Base-by-base conservation (phyloP, 2,329 filamentous ascomycete species). In the Purpureocillium takamizusanense region DNA sequence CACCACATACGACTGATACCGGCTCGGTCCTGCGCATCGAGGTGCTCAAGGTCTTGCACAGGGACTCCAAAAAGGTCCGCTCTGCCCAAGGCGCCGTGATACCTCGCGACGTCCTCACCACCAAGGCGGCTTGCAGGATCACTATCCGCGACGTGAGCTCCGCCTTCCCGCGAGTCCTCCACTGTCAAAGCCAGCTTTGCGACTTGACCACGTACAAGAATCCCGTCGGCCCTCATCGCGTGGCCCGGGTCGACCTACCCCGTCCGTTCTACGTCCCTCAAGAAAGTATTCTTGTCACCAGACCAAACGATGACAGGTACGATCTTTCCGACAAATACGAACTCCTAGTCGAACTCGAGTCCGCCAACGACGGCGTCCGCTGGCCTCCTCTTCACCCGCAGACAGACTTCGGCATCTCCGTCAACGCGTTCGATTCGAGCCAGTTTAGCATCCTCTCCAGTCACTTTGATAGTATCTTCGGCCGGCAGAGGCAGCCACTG, bases 111-210 rank as follows among this genome's bases (percentile, higher is more conserved):
- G 38, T 57, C 16, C 41, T 54, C 27, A 54, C 48, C 34, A 59
- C 53, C 37, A 59, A 56, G 46, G 61, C 58, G 21, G 56, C 49
- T 37, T 64, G 61, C 41, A 56, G 60, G 45, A 54, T 64, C 42
- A 63, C 59, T 23, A 53, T 65, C 39, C 55, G 50, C 23, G 60
- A 63, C 41, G 44, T 51, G 35, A 55, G 52, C 37, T 51, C 51
- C 14, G 61, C 56, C 35, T 55, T 60, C 42, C 51, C 59, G 21
- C 60, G 65, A 37, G 57, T 73, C 7, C 52, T 78, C 41, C 65
- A 74, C 48, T 72, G 71, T 45, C 66, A 74, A 48, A 74, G 66
- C 43, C 71, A 77, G 49, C 55, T 69, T 8, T 77, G 74, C 56
- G 65, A 66, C 32, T 57, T 78, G 43, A 67, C 62, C 37, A 60